A percentile compares a stretch with the other conserved stretches of the same genome.
Conservation (phyloP, 2,329 filamentous ascomycete species). For the Epicoccum nigrum region DNA sequence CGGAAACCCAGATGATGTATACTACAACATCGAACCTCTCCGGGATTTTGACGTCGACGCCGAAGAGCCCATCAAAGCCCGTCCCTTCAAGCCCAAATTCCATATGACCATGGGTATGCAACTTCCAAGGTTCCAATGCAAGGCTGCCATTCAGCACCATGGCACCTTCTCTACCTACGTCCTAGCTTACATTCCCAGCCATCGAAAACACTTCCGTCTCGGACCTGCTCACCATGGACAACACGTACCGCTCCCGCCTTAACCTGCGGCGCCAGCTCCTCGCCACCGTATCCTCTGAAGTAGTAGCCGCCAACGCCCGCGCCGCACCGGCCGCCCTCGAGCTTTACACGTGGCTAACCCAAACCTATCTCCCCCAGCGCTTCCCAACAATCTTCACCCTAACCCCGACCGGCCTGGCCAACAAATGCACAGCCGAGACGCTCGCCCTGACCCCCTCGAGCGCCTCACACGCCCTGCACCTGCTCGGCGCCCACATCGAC, state of each 20-base stretch:
- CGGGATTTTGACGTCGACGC: constrained; percentile 58
- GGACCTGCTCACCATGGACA: constrained; percentile 65
- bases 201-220: constrained; percentile 60
- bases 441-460: constrained; percentile 49
- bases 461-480: constrained; percentile 52
- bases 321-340: constrained; percentile 59
- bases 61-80: constrained; percentile 59
- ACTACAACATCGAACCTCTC: constrained; percentile 54
- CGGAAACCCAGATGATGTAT: constrained; percentile 36
- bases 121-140: too few relatives aligned
- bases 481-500: constrained; percentile 61
- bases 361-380: constrained; percentile 61
- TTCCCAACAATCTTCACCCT: constrained; percentile 61
- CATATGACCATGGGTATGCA: constrained; percentile 66
- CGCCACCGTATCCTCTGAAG: constrained; percentile 50
- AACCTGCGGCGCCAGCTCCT: constrained; percentile 57
- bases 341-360: constrained; percentile 62
- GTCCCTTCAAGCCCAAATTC: constrained; percentile 67
- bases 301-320: constrained; percentile 46
- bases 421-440: constrained; percentile 53
- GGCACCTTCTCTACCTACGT: background rate
- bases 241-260: constrained; percentile 62
- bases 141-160: too few relatives aligned
- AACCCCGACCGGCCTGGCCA: constrained; percentile 47
- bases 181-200: constrained; percentile 44